Evolutionary conservation across 2,329 filamentous ascomycete species (phyloP).

Genomic region (Alternaria rosae): DNA sequence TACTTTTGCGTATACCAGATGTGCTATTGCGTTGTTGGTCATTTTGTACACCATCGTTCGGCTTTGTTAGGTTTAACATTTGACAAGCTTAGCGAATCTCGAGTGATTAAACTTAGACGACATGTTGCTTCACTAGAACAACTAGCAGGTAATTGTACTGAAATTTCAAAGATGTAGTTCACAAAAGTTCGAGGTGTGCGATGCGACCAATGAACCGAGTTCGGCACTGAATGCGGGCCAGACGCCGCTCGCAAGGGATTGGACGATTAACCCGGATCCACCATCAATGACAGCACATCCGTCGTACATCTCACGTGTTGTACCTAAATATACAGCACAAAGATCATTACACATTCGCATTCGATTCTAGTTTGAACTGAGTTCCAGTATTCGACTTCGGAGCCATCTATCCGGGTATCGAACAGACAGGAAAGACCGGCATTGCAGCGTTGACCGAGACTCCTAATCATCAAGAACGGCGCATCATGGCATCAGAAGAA

Average conservation of each 20-base stretch:
- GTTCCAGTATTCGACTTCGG: background rate
- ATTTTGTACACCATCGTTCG: too few species aligned
- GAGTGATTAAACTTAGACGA: too few species aligned
- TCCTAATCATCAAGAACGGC: background rate
- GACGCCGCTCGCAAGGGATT: background rate
- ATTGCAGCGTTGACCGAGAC: background rate
- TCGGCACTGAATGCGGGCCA: background rate
- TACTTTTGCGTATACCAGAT: background rate
- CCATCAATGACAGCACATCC: conserved; percentile 2
- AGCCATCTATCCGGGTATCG: background rate
- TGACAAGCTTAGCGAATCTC: too few species aligned
- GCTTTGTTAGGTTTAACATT: too few species aligned
- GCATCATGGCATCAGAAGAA: conserved; percentile 28
- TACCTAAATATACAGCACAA: background rate
- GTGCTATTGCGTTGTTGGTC: background rate
- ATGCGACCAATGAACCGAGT: background rate
- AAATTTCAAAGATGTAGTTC: too few species aligned
- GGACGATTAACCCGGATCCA: background rate
- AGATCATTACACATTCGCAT: background rate
- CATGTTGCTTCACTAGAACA: too few species aligned
- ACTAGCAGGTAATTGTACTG: too few species aligned
- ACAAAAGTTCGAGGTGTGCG: too few species aligned
- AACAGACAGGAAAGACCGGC: background rate
- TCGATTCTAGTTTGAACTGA: background rate
- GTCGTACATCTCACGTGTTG: background rate